Base-by-base conservation (phyloP, 768 basidiomycete genomes). In the Psilocybe cyanescens region DNA sequence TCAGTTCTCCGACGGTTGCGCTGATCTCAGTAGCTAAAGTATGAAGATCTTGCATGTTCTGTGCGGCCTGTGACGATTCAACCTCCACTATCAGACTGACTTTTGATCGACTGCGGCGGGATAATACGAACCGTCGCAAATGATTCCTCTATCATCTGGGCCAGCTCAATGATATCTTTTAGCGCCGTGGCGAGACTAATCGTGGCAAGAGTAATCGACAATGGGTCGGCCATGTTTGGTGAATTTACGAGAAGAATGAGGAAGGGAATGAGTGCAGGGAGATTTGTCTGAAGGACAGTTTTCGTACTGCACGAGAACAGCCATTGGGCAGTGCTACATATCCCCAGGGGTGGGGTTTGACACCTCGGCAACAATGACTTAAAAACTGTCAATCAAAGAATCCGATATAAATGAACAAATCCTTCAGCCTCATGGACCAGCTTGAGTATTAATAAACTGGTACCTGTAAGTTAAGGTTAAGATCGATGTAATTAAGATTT, bases 11-110 rank as follows among this genome's bases (percentile, higher is more conserved):
- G 11, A 56, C 31, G 8, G 62, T 52, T n/a, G 51, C 41, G 9
- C 51, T 39, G 4, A 65, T 49, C 24, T 58, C 59, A 2, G 59
- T 19, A 1, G 64, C 52, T 28, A 61, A 31, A 14, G 29, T 37
- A 30, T 54, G 59, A 2, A 60, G 35, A 8, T 55, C 48, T 17
- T 33, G 59, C 19, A 55, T 29, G 33, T 63, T 48, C 39, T 54
- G 45, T 3, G 49, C 14, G 16, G 49, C 24, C 58, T 59, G 29
- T 6, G 28, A 30, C 4, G 16, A 31, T 30, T 11, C 1, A 51
- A 41, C 37, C 16, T 9, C n/a, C 33, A 52, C n/a, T 19, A 49
- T 50, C 14, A 46, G 45, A 16, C 14, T 46, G 41, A 3, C 2
- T 19, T 12, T 9, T 19, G 9, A 16, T 24, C 29, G 24, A 16